A percentile compares a stretch with the other conserved stretches of the same genome.
These are phyloP conservation scores for Agroathelia rolfsii DNA, from an alignment of 1,284 basidiomycete species.

Conservation along the genomic window DNA sequence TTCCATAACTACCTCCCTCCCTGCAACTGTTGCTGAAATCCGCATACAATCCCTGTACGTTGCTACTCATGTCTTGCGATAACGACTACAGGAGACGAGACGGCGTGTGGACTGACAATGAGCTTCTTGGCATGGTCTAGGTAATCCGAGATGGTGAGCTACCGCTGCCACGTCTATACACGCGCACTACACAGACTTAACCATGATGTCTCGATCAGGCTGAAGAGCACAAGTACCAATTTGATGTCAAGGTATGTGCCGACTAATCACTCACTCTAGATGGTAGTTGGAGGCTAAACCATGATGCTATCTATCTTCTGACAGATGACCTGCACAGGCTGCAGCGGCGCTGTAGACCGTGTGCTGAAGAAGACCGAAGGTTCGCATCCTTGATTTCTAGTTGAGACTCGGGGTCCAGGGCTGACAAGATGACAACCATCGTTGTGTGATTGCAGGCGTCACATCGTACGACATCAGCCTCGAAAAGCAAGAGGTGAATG, in stretches of 20 bases:
- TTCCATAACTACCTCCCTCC: no score
- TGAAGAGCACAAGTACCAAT: conserved; percentile 36
- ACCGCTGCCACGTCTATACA: no score
- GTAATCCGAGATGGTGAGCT: no score
- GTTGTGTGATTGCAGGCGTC: conserved; percentile 36
- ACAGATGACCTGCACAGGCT: conserved; percentile 78
- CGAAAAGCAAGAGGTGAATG: conserved; percentile 62
- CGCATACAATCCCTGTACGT: no score
- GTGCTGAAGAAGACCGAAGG: conserved; percentile 65
- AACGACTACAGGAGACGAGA: no score
- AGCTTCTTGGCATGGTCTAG: no score
- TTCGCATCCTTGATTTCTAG: conserved; percentile 18
- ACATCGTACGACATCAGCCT: conserved; percentile 51
- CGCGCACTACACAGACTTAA: no score
- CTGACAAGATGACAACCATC: conserved; percentile 2
- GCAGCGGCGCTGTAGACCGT: conserved; percentile 69
- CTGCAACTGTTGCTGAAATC: no score
- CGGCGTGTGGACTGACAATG: no score
- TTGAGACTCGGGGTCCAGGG: neutral
- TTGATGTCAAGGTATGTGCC: conserved; percentile 42
- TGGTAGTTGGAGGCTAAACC: conserved; percentile 1
- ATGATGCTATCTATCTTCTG: conserved; percentile 1
- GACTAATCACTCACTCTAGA: conserved; percentile 1
- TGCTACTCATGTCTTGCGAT: no score
- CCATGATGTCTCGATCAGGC: conserved; percentile 13